phyloP scores from a whole-genome alignment of 257 asterid genomes.

The Rhazya stricta region DNA sequence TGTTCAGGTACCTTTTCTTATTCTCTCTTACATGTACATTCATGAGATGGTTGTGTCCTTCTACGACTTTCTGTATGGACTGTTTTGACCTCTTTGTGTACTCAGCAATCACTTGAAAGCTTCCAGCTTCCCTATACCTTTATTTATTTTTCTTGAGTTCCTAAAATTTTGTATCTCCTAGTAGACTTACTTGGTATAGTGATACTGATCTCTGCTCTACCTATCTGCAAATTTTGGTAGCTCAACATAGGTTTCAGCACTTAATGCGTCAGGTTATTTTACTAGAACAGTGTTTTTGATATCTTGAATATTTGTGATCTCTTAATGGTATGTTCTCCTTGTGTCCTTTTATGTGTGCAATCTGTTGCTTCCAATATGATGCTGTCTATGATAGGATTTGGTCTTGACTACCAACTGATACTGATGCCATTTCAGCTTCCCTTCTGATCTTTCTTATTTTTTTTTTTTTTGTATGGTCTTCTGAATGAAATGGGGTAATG shows the following conservation, averaged over 20 bases:
- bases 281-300: neutral
- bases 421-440: neutral
- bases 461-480: neutral
- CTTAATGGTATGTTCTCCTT: neutral
- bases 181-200: neutral
- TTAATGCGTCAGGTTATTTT: neutral
- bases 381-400: neutral
- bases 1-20: conserved; percentile 52
- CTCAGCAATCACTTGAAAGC: neutral
- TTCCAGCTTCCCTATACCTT: neutral
- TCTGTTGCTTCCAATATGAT: neutral
- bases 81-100: neutral
- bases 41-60: neutral
- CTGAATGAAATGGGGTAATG: neutral
- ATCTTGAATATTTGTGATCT: neutral
- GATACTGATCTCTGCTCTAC: neutral
- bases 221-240: neutral
- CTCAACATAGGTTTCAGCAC: neutral
- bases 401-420: neutral
- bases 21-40: conserved; percentile 3
- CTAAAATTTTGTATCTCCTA: neutral
- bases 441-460: neutral
- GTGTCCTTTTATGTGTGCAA: neutral
- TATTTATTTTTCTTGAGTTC: neutral
- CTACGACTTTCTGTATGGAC: neutral